Conservation (phyloP, 1,284 basidiomycete genomes). For the Heimioporus retisporus region DNA sequence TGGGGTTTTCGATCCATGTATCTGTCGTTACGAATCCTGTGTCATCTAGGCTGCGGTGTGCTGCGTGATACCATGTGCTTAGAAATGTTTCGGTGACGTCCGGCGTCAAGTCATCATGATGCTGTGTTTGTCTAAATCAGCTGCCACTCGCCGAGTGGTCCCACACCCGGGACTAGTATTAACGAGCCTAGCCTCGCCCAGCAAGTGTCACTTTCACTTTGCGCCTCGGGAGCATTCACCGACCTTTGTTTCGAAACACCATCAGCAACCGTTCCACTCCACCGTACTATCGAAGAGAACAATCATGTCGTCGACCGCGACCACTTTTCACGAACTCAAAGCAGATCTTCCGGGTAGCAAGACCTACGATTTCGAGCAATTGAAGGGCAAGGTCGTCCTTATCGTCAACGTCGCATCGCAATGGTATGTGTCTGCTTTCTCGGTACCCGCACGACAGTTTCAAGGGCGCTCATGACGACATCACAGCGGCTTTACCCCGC, state of each 20-base stretch:
- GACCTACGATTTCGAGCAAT: slow-evolving; percentile 68
- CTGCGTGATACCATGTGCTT: no score
- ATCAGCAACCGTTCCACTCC: slow-evolving; percentile 23
- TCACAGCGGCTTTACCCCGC: slow-evolving; percentile 86
- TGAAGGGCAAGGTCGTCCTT: slow-evolving; percentile 82
- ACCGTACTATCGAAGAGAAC: slow-evolving; percentile 21
- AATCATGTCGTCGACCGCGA: slow-evolving; percentile 39
- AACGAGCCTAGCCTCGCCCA: not conserved
- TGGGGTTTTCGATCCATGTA: not conserved
- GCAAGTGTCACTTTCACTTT: not conserved
- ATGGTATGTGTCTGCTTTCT: slow-evolving; percentile 58
- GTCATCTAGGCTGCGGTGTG: no score
- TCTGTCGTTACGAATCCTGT: no score
- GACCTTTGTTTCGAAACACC: slow-evolving; percentile 4
- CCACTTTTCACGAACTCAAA: slow-evolving; percentile 71
- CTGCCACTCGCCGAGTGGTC: slow-evolving; percentile 4
- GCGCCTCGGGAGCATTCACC: not conserved
- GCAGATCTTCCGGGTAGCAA: slow-evolving; percentile 66
- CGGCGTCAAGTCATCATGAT: slow-evolving; percentile 13
- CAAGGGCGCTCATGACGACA: slow-evolving; percentile 8
- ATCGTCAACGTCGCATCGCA: slow-evolving; percentile 81
- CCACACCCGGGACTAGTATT: slow-evolving; percentile 1
- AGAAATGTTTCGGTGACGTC: not conserved
- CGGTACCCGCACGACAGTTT: not conserved
- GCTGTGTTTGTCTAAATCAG: slow-evolving; percentile 15